Conservation (phyloP, 768 basidiomycete genomes). For the Udeniomyces megalosporus region DNA sequence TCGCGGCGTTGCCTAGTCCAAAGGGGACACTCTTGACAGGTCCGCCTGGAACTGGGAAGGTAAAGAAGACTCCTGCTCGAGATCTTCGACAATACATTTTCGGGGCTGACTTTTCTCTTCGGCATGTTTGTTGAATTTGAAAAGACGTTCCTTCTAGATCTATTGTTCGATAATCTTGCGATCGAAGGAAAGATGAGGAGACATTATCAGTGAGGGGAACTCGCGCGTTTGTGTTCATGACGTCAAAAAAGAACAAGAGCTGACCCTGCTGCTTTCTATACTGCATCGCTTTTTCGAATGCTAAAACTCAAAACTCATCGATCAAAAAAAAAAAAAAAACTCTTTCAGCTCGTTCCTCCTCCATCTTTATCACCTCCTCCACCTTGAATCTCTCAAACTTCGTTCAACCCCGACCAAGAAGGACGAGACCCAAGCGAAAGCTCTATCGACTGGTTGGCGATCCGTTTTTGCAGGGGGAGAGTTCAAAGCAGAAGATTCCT, state of each 20-base stretch:
- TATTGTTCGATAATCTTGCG: constrained; percentile 6
- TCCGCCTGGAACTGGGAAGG: constrained; percentile 2
- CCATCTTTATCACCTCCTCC: constrained; percentile 11
- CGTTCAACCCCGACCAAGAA: not conserved
- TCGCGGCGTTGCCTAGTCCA: not conserved
- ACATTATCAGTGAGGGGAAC: constrained; percentile 10
- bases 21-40: constrained; percentile 3
- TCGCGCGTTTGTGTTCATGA: not conserved
- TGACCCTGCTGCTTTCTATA: not conserved
- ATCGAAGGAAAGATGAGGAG: not conserved
- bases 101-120: no score
- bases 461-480: not conserved
- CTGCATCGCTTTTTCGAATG: not conserved
- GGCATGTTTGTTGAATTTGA: no score
- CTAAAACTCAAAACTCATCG: no score
- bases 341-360: constrained; percentile 2
- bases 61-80: no score
- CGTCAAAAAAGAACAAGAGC: not conserved
- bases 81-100: no score
- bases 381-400: constrained; percentile 2
- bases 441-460: not conserved
- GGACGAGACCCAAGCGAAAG: not conserved
- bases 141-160: constrained; percentile 10
- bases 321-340: no score
- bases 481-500: not conserved